Evolutionary conservation across 192 early-diverging fungal genomes (phyloP).

Genomic region (Funneliformis geosporum): DNA sequence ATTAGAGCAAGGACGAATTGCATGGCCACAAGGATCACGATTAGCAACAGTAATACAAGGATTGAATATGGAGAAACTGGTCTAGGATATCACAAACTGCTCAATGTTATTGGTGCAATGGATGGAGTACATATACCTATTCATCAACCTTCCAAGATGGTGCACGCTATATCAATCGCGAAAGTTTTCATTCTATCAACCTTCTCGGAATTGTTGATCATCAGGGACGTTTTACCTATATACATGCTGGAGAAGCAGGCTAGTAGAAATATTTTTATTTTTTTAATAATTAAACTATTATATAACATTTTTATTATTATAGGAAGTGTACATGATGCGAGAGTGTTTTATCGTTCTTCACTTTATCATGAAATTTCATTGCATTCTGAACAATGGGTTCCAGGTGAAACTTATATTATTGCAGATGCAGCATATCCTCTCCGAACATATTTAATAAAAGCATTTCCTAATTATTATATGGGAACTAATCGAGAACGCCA

Average conservation of each 20-base stretch:
- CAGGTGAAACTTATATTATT: neutral
- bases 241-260: neutral
- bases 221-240: neutral
- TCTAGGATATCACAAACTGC: neutral
- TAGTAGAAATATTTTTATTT: neutral
- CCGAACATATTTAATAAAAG: neutral
- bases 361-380: neutral
- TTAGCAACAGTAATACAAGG: neutral
- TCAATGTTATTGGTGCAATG: neutral
- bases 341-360: neutral
- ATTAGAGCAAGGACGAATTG: neutral
- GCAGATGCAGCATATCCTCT: neutral
- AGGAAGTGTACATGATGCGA: neutral
- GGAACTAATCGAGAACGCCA: neutral
- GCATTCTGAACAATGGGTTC: neutral
- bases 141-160: neutral
- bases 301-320: neutral
- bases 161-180: neutral
- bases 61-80: neutral
- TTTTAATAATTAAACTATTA: neutral
- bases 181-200: neutral
- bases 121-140: conserved; percentile 9
- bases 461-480: neutral
- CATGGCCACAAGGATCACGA: neutral
- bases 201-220: neutral